These are phyloP conservation scores for Blastomyces gilchristii DNA, from an alignment of 2,329 filamentous ascomycete genomes.

Conservation along the genomic window DNA sequence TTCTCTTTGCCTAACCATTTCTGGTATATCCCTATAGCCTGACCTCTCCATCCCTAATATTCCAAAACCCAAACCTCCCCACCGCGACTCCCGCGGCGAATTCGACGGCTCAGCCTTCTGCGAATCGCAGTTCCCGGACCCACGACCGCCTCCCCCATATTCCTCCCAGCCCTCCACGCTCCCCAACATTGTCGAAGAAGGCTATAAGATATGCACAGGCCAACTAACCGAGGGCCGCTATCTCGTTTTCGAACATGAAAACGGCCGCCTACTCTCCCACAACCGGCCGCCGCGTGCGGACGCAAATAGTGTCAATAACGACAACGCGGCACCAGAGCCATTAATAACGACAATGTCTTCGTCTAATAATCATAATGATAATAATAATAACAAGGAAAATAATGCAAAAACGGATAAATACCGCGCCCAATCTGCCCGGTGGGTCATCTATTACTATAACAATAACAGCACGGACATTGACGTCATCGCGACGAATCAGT, in stretches of 20 bases:
- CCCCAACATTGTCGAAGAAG: conserved; percentile 37
- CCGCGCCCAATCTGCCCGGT: conserved; percentile 7
- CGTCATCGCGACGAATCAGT: conserved; percentile 13
- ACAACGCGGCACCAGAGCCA: neutral
- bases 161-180: conserved; percentile 31
- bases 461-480: conserved; percentile 12
- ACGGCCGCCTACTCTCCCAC: conserved; percentile 7
- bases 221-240: conserved; percentile 47
- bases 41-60: conserved; percentile 41
- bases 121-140: conserved; percentile 29
- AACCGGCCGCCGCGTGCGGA: neutral
- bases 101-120: conserved; percentile 41
- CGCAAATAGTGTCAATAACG: neutral
- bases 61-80: conserved; percentile 37
- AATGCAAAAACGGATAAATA: neutral
- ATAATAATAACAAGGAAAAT: neutral
- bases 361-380: neutral
- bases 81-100: conserved; percentile 33
- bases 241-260: conserved; percentile 34
- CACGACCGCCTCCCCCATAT: conserved; percentile 42
- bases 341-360: neutral
- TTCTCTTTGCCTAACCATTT: neutral
- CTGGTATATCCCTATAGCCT: conserved; percentile 23
- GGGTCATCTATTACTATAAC: conserved; percentile 15
- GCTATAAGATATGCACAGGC: conserved; percentile 45